Conservation (phyloP, 169 alveolate genomes). For the Plasmodium inui region DNA sequence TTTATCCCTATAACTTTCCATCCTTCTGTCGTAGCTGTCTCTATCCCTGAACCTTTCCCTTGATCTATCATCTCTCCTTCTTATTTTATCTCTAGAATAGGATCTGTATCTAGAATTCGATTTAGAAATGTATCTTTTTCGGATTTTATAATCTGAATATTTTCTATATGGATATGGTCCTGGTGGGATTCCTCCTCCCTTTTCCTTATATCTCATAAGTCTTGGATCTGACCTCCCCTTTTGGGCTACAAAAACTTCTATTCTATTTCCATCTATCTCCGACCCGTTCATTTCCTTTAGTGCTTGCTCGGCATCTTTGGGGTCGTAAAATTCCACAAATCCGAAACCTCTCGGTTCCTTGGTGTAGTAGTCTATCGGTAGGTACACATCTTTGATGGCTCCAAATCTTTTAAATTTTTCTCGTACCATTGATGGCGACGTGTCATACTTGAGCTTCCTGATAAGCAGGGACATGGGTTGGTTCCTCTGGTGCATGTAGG, state of each 20-base stretch:
- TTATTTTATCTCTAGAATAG: conserved; percentile 65
- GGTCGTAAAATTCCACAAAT: conserved; percentile 88
- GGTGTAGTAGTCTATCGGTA: conserved; percentile 93
- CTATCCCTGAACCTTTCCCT: conserved; percentile 49
- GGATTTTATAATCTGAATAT: conserved; percentile 36
- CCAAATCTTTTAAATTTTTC: conserved; percentile 88
- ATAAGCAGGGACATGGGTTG: conserved; percentile 87
- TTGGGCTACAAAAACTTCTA: conserved; percentile 85
- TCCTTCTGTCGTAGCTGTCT: conserved; percentile 58
- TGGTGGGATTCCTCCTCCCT: conserved; percentile 25
- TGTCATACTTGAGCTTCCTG: conserved; percentile 86
- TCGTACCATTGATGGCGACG: conserved; percentile 89
- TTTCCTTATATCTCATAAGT: conserved; percentile 70
- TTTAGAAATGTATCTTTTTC: conserved; percentile 54
- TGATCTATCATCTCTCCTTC: conserved; percentile 62
- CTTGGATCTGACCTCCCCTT: conserved; percentile 86
- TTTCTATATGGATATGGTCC: conserved; percentile 51
- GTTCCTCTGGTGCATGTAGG: conserved; percentile 65
- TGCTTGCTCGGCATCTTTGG: conserved; percentile 90
- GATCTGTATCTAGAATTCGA: conserved; percentile 53
- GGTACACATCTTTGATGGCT: conserved; percentile 91
- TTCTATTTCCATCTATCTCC: conserved; percentile 83
- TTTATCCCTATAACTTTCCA: conserved; percentile 44
- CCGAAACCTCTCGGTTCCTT: conserved; percentile 93
- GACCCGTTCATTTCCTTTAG: conserved; percentile 86